Evolutionary conservation across 2,329 filamentous ascomycete species (phyloP).

Genomic region (Bretziella fagacearum): DNA sequence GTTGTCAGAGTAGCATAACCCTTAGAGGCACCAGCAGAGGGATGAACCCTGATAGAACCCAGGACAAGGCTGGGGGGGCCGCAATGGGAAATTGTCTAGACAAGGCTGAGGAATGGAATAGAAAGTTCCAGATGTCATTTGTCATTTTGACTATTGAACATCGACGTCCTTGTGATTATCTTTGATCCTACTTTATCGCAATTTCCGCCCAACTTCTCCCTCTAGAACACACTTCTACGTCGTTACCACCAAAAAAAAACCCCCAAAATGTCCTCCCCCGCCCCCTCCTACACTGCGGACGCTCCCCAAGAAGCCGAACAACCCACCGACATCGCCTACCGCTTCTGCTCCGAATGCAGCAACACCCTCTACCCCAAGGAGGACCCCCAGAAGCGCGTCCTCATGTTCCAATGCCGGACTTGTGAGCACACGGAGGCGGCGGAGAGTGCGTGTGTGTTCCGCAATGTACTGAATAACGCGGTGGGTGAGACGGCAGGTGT

Average conservation of each 20-base stretch:
- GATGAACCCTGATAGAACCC: not conserved
- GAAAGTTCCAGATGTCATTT: too few species aligned
- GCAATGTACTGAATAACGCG: conserved; percentile 80
- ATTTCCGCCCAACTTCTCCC: not conserved
- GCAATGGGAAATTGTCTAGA: not conserved
- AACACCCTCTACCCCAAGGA: conserved; percentile 98
- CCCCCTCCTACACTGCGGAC: conserved; percentile 8
- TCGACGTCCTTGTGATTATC: not conserved
- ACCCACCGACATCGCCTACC: conserved; percentile 75
- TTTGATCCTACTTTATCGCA: too few species aligned
- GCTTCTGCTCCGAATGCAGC: conserved; percentile 96
- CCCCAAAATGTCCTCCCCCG: conserved; percentile 33
- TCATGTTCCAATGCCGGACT: conserved; percentile 91
- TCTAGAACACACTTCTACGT: too few species aligned
- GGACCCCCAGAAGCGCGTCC: conserved; percentile 63
- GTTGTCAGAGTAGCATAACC: not conserved
- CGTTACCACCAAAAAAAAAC: not conserved
- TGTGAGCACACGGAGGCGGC: conserved; percentile 84
- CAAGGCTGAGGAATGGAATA: not conserved
- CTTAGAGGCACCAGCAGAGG: not conserved
- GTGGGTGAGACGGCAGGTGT: conserved; percentile 93
- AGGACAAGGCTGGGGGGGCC: not conserved
- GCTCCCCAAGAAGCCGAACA: conserved; percentile 31
- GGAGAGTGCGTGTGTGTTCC: conserved; percentile 79
- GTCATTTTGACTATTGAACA: too few species aligned